Conservation (phyloP, 495 filamentous ascomycete species). For the Podospora conica region DNA sequence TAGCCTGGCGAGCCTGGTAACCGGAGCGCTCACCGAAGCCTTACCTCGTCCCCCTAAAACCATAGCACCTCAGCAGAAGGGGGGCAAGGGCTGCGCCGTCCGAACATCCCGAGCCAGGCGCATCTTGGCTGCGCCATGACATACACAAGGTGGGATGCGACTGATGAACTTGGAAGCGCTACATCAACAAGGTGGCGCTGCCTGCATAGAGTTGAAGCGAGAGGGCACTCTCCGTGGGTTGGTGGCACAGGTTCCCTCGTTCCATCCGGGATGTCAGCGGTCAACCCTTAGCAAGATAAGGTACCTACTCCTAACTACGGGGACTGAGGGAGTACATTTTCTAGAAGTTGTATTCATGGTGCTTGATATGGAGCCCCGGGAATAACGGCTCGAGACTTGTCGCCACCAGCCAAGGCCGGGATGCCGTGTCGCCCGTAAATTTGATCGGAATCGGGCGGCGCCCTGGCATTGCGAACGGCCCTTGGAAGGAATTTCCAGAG, state of each 20-base stretch:
- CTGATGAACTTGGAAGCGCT: neutral
- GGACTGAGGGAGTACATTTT: too few species aligned
- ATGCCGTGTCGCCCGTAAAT: neutral
- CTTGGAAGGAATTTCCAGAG: neutral
- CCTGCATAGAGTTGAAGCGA: neutral
- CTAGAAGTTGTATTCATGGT: neutral
- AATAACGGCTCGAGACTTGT: neutral
- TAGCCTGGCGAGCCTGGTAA: neutral
- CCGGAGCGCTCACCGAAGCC: neutral
- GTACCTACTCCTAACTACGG: too few species aligned
- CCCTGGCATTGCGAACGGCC: neutral
- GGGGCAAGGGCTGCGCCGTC: neutral
- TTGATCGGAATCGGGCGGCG: neutral
- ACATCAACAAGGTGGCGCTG: conserved; percentile 4
- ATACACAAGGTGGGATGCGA: neutral
- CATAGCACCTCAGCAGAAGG: neutral
- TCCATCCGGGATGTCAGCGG: neutral
- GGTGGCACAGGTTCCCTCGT: neutral
- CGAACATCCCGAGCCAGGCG: neutral
- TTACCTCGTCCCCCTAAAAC: neutral
- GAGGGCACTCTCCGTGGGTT: neutral
- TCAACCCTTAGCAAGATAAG: neutral
- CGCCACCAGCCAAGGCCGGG: neutral
- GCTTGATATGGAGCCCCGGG: neutral
- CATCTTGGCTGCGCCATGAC: neutral